Evolutionary conservation across 2,329 filamentous ascomycete species (phyloP).

Genomic region (Verruconis gallopava): DNA sequence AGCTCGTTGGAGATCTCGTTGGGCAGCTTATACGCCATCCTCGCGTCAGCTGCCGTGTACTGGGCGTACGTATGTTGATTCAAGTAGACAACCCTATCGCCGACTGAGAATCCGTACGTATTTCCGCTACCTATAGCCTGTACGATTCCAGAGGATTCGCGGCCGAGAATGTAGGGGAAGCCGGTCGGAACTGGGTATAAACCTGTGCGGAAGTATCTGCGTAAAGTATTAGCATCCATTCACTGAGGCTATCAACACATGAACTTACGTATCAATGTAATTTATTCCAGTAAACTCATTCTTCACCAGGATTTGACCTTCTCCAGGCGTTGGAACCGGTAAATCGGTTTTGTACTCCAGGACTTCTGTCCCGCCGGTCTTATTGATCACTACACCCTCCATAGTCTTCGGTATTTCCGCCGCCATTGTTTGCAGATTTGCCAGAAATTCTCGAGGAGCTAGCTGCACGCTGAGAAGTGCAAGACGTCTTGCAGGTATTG

Average conservation of each 20-base stretch:
- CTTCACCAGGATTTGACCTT: conserved; percentile 66
- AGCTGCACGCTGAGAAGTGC: not conserved
- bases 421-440: too few relatives aligned
- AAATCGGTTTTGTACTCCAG: conserved; percentile 58
- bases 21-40: conserved; percentile 50
- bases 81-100: conserved; percentile 63
- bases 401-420: conserved; percentile 50
- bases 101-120: conserved; percentile 44
- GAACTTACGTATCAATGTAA: conserved; percentile 64
- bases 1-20: conserved; percentile 45
- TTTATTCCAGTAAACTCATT: conserved; percentile 75
- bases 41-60: conserved; percentile 42
- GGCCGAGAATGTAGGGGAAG: conserved; percentile 65
- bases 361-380: conserved; percentile 60
- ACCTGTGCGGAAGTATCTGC: conserved; percentile 70
- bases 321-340: conserved; percentile 53
- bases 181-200: conserved; percentile 47
- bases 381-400: conserved; percentile 60
- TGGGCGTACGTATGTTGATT: conserved; percentile 43
- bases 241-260: too few relatives aligned
- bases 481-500: not conserved
- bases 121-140: conserved; percentile 44
- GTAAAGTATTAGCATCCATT: too few relatives aligned
- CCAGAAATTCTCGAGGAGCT: not conserved
- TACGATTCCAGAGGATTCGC: conserved; percentile 64